Evolutionary conservation across 2,329 filamentous ascomycete species (phyloP), one percentile per base, ranked within the genome.

Genomic region (Fusarium graminum): DNA sequence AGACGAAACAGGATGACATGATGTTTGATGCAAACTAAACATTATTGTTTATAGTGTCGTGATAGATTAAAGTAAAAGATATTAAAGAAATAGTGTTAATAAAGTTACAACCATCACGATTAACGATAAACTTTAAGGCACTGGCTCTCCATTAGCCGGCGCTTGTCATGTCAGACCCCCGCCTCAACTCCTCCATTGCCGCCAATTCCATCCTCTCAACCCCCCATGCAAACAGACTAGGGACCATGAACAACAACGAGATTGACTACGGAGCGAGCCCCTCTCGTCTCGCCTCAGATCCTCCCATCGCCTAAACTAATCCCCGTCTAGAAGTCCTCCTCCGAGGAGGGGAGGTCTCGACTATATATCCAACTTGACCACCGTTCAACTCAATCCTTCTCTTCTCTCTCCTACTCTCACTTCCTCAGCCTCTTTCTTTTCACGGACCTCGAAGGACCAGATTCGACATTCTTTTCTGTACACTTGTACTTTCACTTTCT

Each of bases 391-490:
- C 39, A 25, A 17, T 47, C 50, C 28, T 57, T 30, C 52, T 36
- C 25, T n/a, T 28, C 30, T 43, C 19, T 10, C 9, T 25, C n/a
- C 5, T 29, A n/a, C 26, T 54, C 28, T 58, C 28, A 30, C 32
- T 46, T 46, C 50, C n/a, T 59, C 58, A 71, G 56, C 70, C 66
- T 67, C 68, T 68, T 53, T 63, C 69, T 63, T 64, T 66, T 71
- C 65, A 70, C 62, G 72, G 72, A 73, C 72, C 72, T 74, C 63
- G 72, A 74, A 59, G 72, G 72, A 74, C 72, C 72, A 74, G 70
- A 74, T 72, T 65, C 60, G 66, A 63, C 72, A 67, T 74, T 74
- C 70, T 67, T 74, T 72, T 73, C 74, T 69, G 68, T 70, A 65
- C 46, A 58, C 66, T 59, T 71, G 70, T 72, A 71, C 70, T 57